A percentile compares a stretch with the other conserved stretches of the same genome.
phyloP scores from a whole-genome alignment of 2,329 filamentous ascomycete species.

The Scedosporium apiospermum region DNA sequence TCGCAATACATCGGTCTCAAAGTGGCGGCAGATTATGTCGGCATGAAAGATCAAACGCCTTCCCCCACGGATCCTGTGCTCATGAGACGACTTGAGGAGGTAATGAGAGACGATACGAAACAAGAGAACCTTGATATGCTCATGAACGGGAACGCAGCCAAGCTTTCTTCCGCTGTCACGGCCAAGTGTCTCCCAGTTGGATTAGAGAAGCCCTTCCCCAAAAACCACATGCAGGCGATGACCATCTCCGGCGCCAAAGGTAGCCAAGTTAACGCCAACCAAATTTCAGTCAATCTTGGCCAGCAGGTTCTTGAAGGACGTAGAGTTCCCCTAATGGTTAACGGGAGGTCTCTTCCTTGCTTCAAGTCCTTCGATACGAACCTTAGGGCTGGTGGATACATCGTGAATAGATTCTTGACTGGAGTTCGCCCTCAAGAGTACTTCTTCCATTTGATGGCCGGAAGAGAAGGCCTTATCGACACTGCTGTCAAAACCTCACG shows the following conservation, averaged over 20 bases:
- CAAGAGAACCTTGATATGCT: constrained; percentile 84
- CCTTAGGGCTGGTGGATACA: constrained; percentile 83
- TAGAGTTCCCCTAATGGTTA: constrained; percentile 93
- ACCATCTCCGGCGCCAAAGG: constrained; percentile 95
- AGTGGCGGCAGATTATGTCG: constrained; percentile 82
- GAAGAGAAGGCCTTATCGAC: constrained; percentile 95
- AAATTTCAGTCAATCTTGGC: constrained; percentile 95
- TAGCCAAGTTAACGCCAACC: constrained; percentile 83
- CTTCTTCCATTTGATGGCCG: constrained; percentile 99
- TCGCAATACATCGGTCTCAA: constrained; percentile 64
- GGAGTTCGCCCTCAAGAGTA: constrained; percentile 96
- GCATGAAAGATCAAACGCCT: constrained; percentile 55
- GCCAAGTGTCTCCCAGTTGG: constrained; percentile 69
- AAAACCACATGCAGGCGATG: constrained; percentile 99
- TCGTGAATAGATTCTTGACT: constrained; percentile 93
- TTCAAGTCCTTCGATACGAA: constrained; percentile 89
- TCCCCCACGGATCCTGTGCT: constrained; percentile 62
- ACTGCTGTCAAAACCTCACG: constrained; percentile 97
- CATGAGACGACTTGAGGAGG: constrained; percentile 71
- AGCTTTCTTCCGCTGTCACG: constrained; percentile 72
- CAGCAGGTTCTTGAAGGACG: constrained; percentile 94
- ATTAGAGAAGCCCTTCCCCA: constrained; percentile 84
- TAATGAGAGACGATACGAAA: constrained; percentile 83
- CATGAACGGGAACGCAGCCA: constrained; percentile 60
- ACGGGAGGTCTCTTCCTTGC: constrained; percentile 89